phyloP scores from a whole-genome alignment of 805 yeast species.

The Allodekkera sacchari region DNA sequence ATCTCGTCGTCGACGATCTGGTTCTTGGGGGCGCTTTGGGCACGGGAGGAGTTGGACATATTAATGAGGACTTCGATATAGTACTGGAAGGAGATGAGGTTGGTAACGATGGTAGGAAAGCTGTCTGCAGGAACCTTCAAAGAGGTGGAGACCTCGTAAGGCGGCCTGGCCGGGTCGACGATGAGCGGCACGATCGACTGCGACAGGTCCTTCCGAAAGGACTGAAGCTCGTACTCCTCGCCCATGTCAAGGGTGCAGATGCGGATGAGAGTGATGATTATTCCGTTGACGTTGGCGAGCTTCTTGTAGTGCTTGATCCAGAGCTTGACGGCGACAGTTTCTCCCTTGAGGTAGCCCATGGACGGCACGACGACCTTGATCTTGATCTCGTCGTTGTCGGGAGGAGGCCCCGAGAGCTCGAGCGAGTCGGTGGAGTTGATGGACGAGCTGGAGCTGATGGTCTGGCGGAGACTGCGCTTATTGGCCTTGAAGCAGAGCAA shows the following conservation, averaged over 20 bases:
- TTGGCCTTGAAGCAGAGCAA: slow-evolving; percentile 50
- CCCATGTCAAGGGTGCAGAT: slow-evolving; percentile 63
- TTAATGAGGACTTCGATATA: slow-evolving; percentile 80
- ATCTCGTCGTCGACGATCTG: slow-evolving; percentile 17
- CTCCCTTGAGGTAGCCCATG: slow-evolving; percentile 75
- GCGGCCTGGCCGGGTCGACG: slow-evolving; percentile 58
- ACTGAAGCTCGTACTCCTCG: slow-evolving; percentile 52
- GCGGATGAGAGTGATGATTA: slow-evolving; percentile 71
- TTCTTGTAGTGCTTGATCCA: slow-evolving; percentile 61
- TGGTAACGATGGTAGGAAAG: slow-evolving; percentile 72
- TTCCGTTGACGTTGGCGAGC: slow-evolving; percentile 60
- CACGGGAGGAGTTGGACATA: slow-evolving; percentile 41
- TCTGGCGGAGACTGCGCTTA: slow-evolving; percentile 25
- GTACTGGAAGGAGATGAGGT: slow-evolving; percentile 72
- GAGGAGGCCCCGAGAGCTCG: slow-evolving; percentile 4
- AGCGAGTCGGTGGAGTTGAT: slow-evolving; percentile 17
- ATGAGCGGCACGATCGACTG: slow-evolving; percentile 72
- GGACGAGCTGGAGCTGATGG: slow-evolving; percentile 33
- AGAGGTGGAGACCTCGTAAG: slow-evolving; percentile 50
- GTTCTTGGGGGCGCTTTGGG: slow-evolving; percentile 10
- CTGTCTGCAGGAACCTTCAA: slow-evolving; percentile 75
- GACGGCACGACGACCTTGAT: slow-evolving; percentile 42
- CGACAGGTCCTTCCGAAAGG: slow-evolving; percentile 76
- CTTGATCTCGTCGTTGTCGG: slow-evolving; percentile 9
- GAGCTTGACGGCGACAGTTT: slow-evolving; percentile 64